These are phyloP conservation scores for Astragalus membranaceus DNA, from an alignment of 306 rosid species.

Conservation along the genomic window DNA sequence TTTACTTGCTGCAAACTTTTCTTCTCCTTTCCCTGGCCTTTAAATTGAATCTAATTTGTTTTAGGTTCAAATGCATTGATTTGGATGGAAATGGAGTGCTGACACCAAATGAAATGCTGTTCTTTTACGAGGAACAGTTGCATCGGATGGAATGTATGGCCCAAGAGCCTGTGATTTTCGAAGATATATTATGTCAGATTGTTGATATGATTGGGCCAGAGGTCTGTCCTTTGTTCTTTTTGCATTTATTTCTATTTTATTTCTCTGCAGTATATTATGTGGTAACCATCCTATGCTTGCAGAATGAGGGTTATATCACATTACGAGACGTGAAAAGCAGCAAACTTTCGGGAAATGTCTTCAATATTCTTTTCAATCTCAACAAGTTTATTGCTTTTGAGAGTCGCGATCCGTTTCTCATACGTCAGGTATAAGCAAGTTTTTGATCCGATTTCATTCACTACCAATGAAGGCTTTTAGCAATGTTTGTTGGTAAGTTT, in stretches of 20 bases:
- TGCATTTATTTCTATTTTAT: constrained; percentile 10
- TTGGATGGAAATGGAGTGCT: constrained; percentile 95
- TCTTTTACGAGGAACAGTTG: constrained; percentile 98
- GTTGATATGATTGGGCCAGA: constrained; percentile 97
- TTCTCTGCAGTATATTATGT: background rate
- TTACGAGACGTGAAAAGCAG: constrained; percentile 82
- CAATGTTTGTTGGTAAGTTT: constrained; percentile 17
- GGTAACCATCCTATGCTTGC: constrained; percentile 32
- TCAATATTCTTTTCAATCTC: constrained; percentile 95
- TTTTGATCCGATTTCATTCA: constrained; percentile 15
- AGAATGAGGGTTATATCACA: constrained; percentile 71
- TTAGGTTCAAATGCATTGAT: constrained; percentile 98
- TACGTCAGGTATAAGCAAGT: constrained; percentile 72
- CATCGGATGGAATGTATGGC: constrained; percentile 99
- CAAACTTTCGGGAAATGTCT: constrained; percentile 92
- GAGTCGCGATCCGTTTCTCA: constrained; percentile 95
- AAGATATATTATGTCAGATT: constrained; percentile 94
- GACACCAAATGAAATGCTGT: constrained; percentile 87
- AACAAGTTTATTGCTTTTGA: constrained; percentile 97
- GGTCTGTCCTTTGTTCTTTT: constrained; percentile 49
- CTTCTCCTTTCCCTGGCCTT: background rate
- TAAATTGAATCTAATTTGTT: background rate
- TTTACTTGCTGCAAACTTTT: background rate
- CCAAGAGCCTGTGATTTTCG: constrained; percentile 97
- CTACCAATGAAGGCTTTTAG: background rate